These are phyloP conservation scores for Fusarium paranaense DNA, from an alignment of 2,329 filamentous ascomycete species.

Conservation along the genomic window DNA sequence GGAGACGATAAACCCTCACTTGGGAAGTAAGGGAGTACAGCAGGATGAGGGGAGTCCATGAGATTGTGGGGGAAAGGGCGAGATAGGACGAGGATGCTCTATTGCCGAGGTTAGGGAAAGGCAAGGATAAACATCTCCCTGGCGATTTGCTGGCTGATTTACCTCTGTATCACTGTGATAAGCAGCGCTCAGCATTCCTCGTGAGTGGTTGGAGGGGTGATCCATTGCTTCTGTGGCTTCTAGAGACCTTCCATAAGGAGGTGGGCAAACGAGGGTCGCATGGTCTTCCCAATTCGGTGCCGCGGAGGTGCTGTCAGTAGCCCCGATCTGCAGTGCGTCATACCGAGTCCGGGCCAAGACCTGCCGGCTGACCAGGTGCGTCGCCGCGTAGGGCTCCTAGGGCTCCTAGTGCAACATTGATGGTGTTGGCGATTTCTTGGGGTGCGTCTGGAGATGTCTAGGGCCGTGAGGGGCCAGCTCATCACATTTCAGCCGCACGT, in stretches of 20 bases:
- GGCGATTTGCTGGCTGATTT: background rate
- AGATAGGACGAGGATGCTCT: background rate
- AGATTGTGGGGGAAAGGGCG: background rate
- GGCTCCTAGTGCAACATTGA: background rate
- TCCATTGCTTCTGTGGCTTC: slow-evolving; percentile 20
- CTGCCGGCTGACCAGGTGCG: slow-evolving; percentile 34
- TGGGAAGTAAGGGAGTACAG: background rate
- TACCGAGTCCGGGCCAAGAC: slow-evolving; percentile 34
- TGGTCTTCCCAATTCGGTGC: slow-evolving; percentile 14
- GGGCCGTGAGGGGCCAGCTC: slow-evolving; percentile 14
- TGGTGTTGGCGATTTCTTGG: slow-evolving; percentile 15
- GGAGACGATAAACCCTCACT: background rate
- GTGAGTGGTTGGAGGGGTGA: slow-evolving; percentile 3
- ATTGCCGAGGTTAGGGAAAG: background rate
- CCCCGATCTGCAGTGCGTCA: slow-evolving; percentile 32
- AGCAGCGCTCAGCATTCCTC: slow-evolving; percentile 6
- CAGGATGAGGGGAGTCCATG: background rate
- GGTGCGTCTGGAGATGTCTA: slow-evolving; percentile 17
- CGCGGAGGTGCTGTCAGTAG: slow-evolving; percentile 21
- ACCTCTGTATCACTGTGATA: slow-evolving; percentile 1
- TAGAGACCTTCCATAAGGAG: slow-evolving; percentile 12
- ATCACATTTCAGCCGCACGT: slow-evolving; percentile 26
- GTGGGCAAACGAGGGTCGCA: slow-evolving; percentile 22
- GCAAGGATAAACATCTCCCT: background rate
- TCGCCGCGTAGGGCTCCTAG: slow-evolving; percentile 28